Base-by-base conservation (phyloP, 2,329 filamentous ascomycete species). In the Colletotrichum sansevieriae region DNA sequence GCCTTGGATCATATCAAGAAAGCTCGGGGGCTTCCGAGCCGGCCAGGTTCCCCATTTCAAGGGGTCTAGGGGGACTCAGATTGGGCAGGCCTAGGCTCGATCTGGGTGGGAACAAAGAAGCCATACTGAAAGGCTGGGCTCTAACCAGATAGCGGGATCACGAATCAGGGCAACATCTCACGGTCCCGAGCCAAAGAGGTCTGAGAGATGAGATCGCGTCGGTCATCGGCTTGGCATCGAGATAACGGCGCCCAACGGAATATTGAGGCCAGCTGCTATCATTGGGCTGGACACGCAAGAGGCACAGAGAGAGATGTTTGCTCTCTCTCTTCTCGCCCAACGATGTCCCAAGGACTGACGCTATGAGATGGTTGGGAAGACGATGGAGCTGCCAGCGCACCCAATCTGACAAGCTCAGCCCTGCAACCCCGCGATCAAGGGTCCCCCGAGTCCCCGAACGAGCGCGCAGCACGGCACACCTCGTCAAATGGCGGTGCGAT, bases 361-460 rank as follows among this genome's bases (percentile, higher is more conserved):
- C 25, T 6, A 11, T 6, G 46, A 55, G 66, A 63, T 57, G 67
- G 67, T 58, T 68, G 57, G 67, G 64, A 63, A 44, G 52, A 63
- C 2, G 63, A 54, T 54, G 58, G 61, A 66, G 54, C 52, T 65
- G 68, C 70, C 70, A 71, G 59, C 69, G 70, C 68, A 71, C 64
- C 70, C 68, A 71, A 71, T 63, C 51, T 64, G 52, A 65, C 70
- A 71, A 64, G 70, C 68, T 71, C 70, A 71, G 70, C 70, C 68
- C 70, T 71, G 70, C 60, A 58, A 63, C 63, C 59, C 55, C 58
- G 35, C 41, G 51, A 71, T 66, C 69, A 67, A 65, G 70, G 70
- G 70, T 63, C 29, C 41, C 54, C 59, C 67, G 43, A 43, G 13
- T 25, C 33, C n/a, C n/a, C 29, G 15, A 35, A 22, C 18, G 4